Evolutionary conservation across 768 basidiomycete species (phyloP).

Genomic region (Russula brevipes): DNA sequence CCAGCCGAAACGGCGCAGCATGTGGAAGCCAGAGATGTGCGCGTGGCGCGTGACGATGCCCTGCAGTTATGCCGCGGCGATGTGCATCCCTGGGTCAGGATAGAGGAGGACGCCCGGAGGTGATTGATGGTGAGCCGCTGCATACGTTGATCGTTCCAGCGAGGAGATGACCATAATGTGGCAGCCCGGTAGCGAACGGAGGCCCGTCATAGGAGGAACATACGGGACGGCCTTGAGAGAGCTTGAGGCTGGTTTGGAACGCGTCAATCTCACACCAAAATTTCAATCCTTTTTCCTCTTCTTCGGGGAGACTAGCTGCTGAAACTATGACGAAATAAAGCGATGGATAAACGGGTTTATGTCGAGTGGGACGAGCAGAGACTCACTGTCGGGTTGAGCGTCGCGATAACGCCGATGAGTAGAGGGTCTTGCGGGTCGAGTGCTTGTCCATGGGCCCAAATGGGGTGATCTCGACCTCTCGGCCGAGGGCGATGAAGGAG

Average conservation of each 20-base stretch:
- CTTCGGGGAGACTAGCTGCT: conserved; percentile 69
- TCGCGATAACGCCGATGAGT: conserved; percentile 79
- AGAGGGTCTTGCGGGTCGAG: conserved; percentile 83
- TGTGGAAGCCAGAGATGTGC: conserved; percentile 87
- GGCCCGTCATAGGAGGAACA: conserved; percentile 97
- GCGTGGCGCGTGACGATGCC: conserved; percentile 98
- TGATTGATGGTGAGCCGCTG: background rate
- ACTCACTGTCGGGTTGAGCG: conserved; percentile 55
- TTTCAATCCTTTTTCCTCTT: conserved; percentile 83
- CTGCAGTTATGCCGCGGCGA: conserved; percentile 38
- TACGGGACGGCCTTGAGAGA: conserved; percentile 84
- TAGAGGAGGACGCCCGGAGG: background rate
- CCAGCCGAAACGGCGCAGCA: conserved; percentile 94
- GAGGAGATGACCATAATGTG: conserved; percentile 92
- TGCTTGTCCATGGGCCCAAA: conserved; percentile 90
- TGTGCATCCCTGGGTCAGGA: conserved; percentile 4
- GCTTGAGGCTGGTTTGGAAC: conserved; percentile 89
- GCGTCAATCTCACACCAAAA: conserved; percentile 98
- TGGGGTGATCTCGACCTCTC: conserved; percentile 71
- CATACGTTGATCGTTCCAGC: conserved; percentile 89
- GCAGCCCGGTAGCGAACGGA: conserved; percentile 94
- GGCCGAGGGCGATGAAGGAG: conserved; percentile 66
- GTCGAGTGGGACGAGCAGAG: too few relatives aligned
- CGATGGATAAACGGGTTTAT: background rate
- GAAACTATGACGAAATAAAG: conserved; percentile 47